Evolutionary conservation across 352 stramenopile genomes (phyloP), one percentile per base, ranked within the genome.

Genomic region (Elongisporangium prolatum): DNA sequence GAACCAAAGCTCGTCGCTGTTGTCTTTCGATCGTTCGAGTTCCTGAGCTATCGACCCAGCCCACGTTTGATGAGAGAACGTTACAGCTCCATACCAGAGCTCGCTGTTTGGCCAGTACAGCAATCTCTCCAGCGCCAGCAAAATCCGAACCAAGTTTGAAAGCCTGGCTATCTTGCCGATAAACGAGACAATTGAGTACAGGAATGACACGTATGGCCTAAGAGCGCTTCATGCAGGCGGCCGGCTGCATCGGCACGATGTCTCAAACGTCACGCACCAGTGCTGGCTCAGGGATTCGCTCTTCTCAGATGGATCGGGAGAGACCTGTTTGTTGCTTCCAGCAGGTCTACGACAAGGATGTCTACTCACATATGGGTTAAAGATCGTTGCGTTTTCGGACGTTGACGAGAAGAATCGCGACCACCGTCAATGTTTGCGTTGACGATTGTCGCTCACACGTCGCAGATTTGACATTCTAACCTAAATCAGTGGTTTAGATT

Each of bases 21-120:
- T n/a, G n/a, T n/a, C n/a, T n/a, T n/a, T n/a, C n/a, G n/a, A n/a
- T n/a, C n/a, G n/a, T n/a, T n/a, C n/a, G n/a, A n/a, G n/a, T n/a
- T n/a, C n/a, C n/a, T n/a, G n/a, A n/a, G n/a, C n/a, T n/a, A n/a
- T n/a, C n/a, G n/a, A n/a, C n/a, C n/a, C n/a, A n/a, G n/a, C n/a
- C n/a, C n/a, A n/a, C n/a, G n/a, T n/a, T n/a, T n/a, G n/a, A n/a
- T n/a, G n/a, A n/a, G n/a, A n/a, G n/a, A n/a, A n/a, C n/a, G n/a
- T n/a, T n/a, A n/a, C n/a, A n/a, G n/a, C 61, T 18, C 75, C 72
- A 21, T 84, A 68, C 67, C 71, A 84, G 52, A 51, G 47, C 1
- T 74, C 61, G 3, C 48, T 72, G 8, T 57, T 81, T 14, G 65
- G 64, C 11, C 58, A 61, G 17, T 84, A 81, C 63, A 70, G 54